Base-by-base conservation (phyloP, 371 early-diverging fungal species). In the Mortierella sp. region DNA sequence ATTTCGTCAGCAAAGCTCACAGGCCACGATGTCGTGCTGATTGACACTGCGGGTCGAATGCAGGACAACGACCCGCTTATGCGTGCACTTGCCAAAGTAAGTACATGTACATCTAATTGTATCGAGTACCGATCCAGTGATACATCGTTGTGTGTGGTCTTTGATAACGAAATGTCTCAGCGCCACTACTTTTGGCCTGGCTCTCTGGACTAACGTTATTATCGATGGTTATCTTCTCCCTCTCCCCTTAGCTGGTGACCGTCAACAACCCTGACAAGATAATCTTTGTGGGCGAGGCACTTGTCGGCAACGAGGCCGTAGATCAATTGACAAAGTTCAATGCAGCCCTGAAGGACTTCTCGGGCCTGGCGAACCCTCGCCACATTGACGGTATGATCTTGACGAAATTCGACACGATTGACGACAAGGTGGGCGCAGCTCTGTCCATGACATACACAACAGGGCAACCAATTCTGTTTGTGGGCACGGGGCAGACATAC, bases 41-140 rank as follows among this genome's bases (percentile, higher is more conserved):
- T 99, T 39, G 99, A 99, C 81, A 99, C 99, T 3, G 99, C 99
- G 12, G 99, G 99, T 7, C 90, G 99, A 56, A 99, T 99, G 99
- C 99, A 99, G 76, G 97, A 98, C 72, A 99, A 99, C 64, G 96
- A 95, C 78, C 95, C 98, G 9, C 81, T 99, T 72, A 99, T 99
- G 99, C 86, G 95, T 15, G 94, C 97, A 4, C 82, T 99, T 52
- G 92, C 98, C 24, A 98, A 98, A 84, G 86, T 89, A 76, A 28
- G 15, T 11, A 51, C 39, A 14, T 34, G 32, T 34, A 12, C n/a
- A 28, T 43, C 9, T 21, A 6, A 7, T 15, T 48, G 34, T n/a
- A n/a, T n/a, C n/a, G n/a, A n/a, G n/a, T n/a, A n/a, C n/a, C n/a
- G n/a, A n/a, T n/a, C n/a, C n/a, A n/a, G n/a, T n/a, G n/a, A n/a